Percentiles rank a stretch among this genome's conserved stretches.
Conservation (phyloP, 192 early-diverging fungal genomes). For the Dimargaris cristalligena region DNA sequence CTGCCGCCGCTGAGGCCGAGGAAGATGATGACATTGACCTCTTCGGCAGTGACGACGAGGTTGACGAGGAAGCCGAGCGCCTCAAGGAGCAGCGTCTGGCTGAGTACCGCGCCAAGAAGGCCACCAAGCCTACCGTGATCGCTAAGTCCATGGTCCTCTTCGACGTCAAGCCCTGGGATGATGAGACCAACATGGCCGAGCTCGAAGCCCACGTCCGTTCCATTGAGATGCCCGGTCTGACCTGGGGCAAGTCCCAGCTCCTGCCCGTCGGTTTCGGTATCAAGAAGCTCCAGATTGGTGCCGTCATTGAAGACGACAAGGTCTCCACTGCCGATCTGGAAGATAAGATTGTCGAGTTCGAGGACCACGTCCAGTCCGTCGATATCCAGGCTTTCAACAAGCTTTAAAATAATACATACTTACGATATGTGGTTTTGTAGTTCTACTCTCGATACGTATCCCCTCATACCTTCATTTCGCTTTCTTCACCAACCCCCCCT, state of each 20-base stretch:
- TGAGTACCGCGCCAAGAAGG: conserved; percentile 86
- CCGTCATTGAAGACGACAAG: conserved; percentile 87
- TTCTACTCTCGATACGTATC: too few relatives aligned
- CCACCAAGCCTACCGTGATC: conserved; percentile 63
- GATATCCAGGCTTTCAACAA: conserved; percentile 81
- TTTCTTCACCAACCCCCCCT: too few relatives aligned
- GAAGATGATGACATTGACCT: conserved; percentile 93
- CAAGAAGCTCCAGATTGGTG: conserved; percentile 88
- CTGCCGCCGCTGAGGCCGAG: conserved; percentile 41
- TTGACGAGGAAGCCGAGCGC: conserved; percentile 79
- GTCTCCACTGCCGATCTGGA: conserved; percentile 68
- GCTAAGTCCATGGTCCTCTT: conserved; percentile 87
- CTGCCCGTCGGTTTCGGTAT: conserved; percentile 85
- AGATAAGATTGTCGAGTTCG: conserved; percentile 61
- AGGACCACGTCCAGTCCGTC: conserved; percentile 84
- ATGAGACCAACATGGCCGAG: conserved; percentile 76
- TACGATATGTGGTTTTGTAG: neutral
- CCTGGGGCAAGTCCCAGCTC: conserved; percentile 71
- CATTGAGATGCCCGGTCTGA: conserved; percentile 74
- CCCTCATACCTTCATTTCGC: too few relatives aligned
- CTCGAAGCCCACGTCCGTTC: conserved; percentile 52
- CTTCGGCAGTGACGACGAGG: conserved; percentile 88
- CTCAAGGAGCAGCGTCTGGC: conserved; percentile 74
- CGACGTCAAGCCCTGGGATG: conserved; percentile 97
- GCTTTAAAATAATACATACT: conserved; percentile 38